phyloP scores from a whole-genome alignment of 495 filamentous ascomycete species.

The Penicillium verhagenii region DNA sequence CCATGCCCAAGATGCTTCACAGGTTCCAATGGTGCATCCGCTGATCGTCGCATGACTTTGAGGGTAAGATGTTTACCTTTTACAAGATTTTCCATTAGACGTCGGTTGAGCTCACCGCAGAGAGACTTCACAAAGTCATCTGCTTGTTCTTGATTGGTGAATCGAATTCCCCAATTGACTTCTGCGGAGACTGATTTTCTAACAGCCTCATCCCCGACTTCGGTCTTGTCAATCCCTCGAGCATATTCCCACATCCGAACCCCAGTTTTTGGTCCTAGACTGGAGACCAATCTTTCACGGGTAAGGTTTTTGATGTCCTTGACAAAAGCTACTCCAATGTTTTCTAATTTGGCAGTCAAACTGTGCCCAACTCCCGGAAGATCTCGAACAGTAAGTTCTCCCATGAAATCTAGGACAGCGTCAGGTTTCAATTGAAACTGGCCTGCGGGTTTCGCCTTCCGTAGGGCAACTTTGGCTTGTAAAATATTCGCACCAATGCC shows the following conservation, averaged over 20 bases:
- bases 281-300: slow-evolving; percentile 68
- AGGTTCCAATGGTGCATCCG: slow-evolving; percentile 86
- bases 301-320: slow-evolving; percentile 74
- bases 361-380: slow-evolving; percentile 88
- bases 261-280: slow-evolving; percentile 87
- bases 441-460: slow-evolving; percentile 92
- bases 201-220: slow-evolving; percentile 77
- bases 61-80: slow-evolving; percentile 86
- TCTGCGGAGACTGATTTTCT: slow-evolving; percentile 94
- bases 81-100: slow-evolving; percentile 76
- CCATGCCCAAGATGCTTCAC: slow-evolving; percentile 94
- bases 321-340: slow-evolving; percentile 78
- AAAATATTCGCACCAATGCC: slow-evolving; percentile 92
- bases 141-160: slow-evolving; percentile 82
- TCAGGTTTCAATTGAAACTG: slow-evolving; percentile 84
- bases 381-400: slow-evolving; percentile 69
- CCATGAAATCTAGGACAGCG: slow-evolving; percentile 72
- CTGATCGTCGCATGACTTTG: slow-evolving; percentile 85
- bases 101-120: slow-evolving; percentile 75
- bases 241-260: slow-evolving; percentile 89
- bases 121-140: slow-evolving; percentile 86
- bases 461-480: slow-evolving; percentile 82
- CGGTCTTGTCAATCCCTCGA: slow-evolving; percentile 79
- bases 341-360: slow-evolving; percentile 78
- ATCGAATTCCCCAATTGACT: slow-evolving; percentile 97